Base-by-base conservation (phyloP, 805 yeast species). In the Pichia heedii region DNA sequence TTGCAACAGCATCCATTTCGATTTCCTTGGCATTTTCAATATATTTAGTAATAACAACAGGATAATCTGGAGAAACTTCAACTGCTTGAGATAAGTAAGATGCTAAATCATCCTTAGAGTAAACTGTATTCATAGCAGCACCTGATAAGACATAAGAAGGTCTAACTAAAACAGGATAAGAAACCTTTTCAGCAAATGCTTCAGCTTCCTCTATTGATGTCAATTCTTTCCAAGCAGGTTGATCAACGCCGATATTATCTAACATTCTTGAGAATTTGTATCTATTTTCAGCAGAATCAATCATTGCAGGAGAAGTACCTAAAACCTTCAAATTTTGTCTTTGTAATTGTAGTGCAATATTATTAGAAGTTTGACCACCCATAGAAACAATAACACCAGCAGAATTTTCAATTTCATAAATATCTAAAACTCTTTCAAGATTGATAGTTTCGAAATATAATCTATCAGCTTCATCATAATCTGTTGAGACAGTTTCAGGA, bases 281-380 rank as follows among this genome's bases (percentile, higher is more conserved):
- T 70, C 98, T 79, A 70, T 90, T 89, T 73, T 90, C 98, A 51
- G 98, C 98, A 49, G 94, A 79, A 61, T 90, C 98, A 64, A 90
- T 93, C 96, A 87, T 88, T 65, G 86, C 96, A 45, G 98, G 98
- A 30, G 96, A 84, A 38, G 98, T 90, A 65, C 98, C 98, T 55
- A 90, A 71, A 50, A 90, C 84, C 72, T 93, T 90, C 55, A 88
- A 96, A 62, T 86, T 85, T 68, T 90, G 94, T 68, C 96, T 81
- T 68, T 88, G 87, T 60, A 90, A 73, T 44, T 89, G 79, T 61
- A 90, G 73, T 21, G 97, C 97, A 70, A 90, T 90, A 67, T 90
- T 90, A 71, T 90, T 89, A 13, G 97, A 86, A 29, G 96, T 86
- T 71, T 90, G 98, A 62, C 98, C 98, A 75, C 98, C 98, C 95